Evolutionary conservation across 306 rosid genomes (phyloP), one percentile per base, ranked within the genome.

Genomic region (Acacia acuminata): DNA sequence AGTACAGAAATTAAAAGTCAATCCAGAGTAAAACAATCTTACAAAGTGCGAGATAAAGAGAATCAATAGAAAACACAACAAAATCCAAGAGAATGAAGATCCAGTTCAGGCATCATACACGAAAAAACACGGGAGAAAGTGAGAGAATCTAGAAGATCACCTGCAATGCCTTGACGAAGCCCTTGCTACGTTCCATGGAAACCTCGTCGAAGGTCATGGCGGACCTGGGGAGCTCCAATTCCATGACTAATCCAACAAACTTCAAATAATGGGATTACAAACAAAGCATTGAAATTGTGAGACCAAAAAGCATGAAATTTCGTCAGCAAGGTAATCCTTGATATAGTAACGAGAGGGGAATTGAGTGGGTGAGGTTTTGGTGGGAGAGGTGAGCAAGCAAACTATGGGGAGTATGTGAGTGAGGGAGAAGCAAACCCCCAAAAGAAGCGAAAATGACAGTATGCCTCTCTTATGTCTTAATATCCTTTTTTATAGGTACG

Each of bases 111-210:
- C 60, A 55, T 20, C 66, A 20, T 32, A 68, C 45, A 7, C 63
- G 4, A 19, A 13, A 77, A 64, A 48, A 3, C 40, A 19, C 60
- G 60, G 5, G 36, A 69, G 36, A 14, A 67, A 58, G 22, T 42
- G 9, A 32, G 72, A 79, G 77, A 78, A 77, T 48, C 20, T 12
- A 24, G 77, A 77, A 84, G 19, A 77, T 76, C n/a, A 96, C 99
- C 99, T 96, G 99, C 84, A 96, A 88, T 53, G 99, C 92, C 78
- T 91, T 93, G 81, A 96, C 93, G 87, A 96, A 96, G 91, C 90
- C 89, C 88, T 91, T 94, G 89, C 99, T 96, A 38, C 99, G 94
- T 71, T 94, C 98, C 99, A 94, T 96, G 85, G 97, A 94, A 72
- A 86, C 97, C 82, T 92, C 98, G 40, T 96, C 98, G 89, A 92